Percentiles rank a stretch among this genome's conserved stretches.
These are phyloP conservation scores for Pontederia paniculata DNA, from an alignment of 176 grass and related monocot genomes.

Conservation along the genomic window DNA sequence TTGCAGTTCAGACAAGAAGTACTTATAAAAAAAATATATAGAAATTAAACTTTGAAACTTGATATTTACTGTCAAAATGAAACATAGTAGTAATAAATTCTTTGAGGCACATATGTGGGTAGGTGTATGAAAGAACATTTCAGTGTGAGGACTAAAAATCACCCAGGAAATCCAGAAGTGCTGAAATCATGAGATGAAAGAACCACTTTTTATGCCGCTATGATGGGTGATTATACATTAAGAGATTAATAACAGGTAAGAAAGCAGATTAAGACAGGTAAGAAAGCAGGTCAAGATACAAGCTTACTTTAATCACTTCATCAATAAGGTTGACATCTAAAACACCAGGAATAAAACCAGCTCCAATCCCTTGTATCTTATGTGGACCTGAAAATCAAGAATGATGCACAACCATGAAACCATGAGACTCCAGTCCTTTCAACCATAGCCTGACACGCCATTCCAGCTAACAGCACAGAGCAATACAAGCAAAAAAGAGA, in stretches of 20 bases:
- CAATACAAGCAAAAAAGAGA: background rate
- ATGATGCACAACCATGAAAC: background rate
- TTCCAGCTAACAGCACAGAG: background rate
- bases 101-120: no score
- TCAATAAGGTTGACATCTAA: conserved; percentile 31
- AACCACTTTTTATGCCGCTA: no score
- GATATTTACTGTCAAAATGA: no score
- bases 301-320: conserved; percentile 48
- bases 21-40: no score
- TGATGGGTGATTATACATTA: background rate
- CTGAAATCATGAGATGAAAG: no score
- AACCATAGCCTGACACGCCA: background rate
- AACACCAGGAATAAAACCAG: conserved; percentile 49
- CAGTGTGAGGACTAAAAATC: no score
- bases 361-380: conserved; percentile 53
- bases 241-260: background rate
- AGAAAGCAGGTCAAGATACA: background rate
- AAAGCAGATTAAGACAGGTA: background rate
- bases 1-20: no score
- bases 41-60: no score
- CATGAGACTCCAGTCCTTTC: background rate
- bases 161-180: no score
- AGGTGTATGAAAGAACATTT: no score
- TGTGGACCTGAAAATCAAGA: conserved; percentile 29
- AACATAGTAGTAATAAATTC: no score